Conservation (phyloP, 2,329 filamentous ascomycete genomes). For the Ophiobolus disseminans region DNA sequence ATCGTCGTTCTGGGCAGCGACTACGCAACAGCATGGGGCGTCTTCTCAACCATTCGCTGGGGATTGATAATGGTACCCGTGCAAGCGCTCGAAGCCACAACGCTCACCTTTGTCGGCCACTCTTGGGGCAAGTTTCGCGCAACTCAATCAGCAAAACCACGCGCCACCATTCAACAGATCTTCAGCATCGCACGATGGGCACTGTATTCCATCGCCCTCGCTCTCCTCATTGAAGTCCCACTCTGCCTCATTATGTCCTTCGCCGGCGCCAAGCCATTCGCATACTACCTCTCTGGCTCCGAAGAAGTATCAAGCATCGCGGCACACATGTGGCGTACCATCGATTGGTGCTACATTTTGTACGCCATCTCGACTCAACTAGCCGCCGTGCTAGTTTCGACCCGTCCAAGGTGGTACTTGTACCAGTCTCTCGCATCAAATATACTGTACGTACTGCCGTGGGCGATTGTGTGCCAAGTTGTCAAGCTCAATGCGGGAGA, state of each 20-base stretch:
- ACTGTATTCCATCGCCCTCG: slow-evolving; percentile 60
- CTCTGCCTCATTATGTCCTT: slow-evolving; percentile 68
- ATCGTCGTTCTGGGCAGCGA: slow-evolving; percentile 69
- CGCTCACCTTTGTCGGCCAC: slow-evolving; percentile 71
- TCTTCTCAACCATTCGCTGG: slow-evolving; percentile 78
- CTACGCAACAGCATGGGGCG: slow-evolving; percentile 75
- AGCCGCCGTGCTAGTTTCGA: slow-evolving; percentile 69
- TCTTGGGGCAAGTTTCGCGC: slow-evolving; percentile 64
- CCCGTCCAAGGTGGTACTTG: slow-evolving; percentile 70
- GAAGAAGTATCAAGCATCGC: slow-evolving; percentile 66
- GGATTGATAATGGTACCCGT: slow-evolving; percentile 78
- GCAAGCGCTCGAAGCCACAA: slow-evolving; percentile 69
- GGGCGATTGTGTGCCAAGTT: slow-evolving; percentile 67
- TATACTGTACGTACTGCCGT: slow-evolving; percentile 71
- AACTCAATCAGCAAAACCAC: slow-evolving; percentile 14
- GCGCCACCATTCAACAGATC: slow-evolving; percentile 41
- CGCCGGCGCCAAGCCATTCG: slow-evolving; percentile 66
- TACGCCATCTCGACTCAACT: slow-evolving; percentile 72
- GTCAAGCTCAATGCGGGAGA: slow-evolving; percentile 51
- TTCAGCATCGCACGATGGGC: slow-evolving; percentile 60
- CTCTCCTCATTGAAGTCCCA: slow-evolving; percentile 66
- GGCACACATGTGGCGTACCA: slow-evolving; percentile 68
- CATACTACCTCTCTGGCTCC: slow-evolving; percentile 66
- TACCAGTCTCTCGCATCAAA: slow-evolving; percentile 72
- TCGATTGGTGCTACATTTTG: slow-evolving; percentile 70